These are phyloP conservation scores for Debaryomyces psychrophilus DNA, from an alignment of 1,139 yeast species.

Conservation along the genomic window DNA sequence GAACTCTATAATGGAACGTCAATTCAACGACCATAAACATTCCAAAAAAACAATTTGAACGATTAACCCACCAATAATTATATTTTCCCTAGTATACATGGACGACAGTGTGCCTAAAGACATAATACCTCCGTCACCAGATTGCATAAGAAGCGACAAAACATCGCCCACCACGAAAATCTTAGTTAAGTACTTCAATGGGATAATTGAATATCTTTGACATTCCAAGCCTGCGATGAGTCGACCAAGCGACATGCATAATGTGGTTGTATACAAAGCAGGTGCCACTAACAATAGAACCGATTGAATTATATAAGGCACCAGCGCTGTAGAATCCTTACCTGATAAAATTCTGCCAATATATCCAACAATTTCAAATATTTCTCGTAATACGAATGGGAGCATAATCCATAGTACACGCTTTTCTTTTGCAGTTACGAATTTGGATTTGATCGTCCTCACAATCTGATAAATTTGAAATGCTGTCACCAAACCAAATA, in stretches of 20 bases:
- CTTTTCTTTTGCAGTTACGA: background rate
- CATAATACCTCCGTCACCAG: conserved; percentile 47
- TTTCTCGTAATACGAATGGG: conserved; percentile 30
- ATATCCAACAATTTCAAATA: conserved; percentile 38
- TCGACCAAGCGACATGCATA: conserved; percentile 48
- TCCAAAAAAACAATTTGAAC: conserved; percentile 41
- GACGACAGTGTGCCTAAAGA: conserved; percentile 16
- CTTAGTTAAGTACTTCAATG: conserved; percentile 34
- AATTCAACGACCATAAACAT: conserved; percentile 23
- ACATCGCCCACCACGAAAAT: conserved; percentile 50
- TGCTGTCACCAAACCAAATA: conserved; percentile 6
- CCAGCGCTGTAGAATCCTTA: conserved; percentile 17
- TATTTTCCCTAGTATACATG: conserved; percentile 22
- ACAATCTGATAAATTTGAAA: background rate
- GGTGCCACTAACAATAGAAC: conserved; percentile 41
- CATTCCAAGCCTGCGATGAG: conserved; percentile 31
- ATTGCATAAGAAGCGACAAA: conserved; percentile 42
- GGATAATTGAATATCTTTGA: conserved; percentile 30
- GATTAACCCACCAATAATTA: conserved; percentile 32
- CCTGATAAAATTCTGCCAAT: conserved; percentile 30
- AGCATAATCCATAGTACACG: conserved; percentile 10
- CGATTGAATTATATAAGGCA: conserved; percentile 38
- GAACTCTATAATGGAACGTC: conserved; percentile 13
- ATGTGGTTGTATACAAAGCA: conserved; percentile 45
- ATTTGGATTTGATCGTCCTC: background rate